Percentiles rank a stretch among this genome's conserved stretches.
Evolutionary conservation across 169 alveolate genomes (phyloP).

Genomic region (Cryptosporidium ryanae): DNA sequence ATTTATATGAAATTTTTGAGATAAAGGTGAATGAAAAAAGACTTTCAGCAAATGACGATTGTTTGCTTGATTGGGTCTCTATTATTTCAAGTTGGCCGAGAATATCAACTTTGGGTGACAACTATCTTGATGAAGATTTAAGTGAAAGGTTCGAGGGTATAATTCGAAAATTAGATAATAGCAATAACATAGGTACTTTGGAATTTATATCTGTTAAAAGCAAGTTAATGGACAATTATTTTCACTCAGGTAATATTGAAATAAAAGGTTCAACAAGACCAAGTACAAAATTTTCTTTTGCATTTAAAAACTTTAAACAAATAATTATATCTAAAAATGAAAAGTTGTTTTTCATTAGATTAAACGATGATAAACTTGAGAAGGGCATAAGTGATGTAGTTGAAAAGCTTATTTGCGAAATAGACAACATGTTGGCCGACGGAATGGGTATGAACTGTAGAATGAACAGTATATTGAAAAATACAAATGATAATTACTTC

Average conservation of each 20-base stretch:
- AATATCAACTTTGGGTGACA: background rate
- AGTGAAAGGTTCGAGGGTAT: background rate
- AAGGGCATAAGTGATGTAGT: background rate
- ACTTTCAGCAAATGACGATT: background rate
- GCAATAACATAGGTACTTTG: background rate
- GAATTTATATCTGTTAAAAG: constrained; percentile 2
- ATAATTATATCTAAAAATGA: constrained; percentile 2
- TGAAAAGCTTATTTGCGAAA: constrained; percentile 21
- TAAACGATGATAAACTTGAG: constrained; percentile 6
- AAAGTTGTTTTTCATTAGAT: constrained; percentile 1
- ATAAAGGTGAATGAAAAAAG: constrained; percentile 12
- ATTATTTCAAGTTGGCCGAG: constrained; percentile 35
- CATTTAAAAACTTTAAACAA: constrained; percentile 25
- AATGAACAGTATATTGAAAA: background rate
- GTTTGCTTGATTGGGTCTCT: constrained; percentile 42
- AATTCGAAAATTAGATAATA: background rate
- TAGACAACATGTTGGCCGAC: background rate
- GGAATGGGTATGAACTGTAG: background rate
- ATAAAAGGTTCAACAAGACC: background rate
- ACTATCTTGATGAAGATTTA: background rate
- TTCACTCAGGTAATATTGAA: background rate
- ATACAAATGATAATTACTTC: constrained; percentile 1
- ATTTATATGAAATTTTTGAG: constrained; percentile 4
- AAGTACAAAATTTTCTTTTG: background rate
- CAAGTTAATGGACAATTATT: background rate